These are phyloP conservation scores for Euryodendron excelsum DNA, from an alignment of 148 eudicot species.

Conservation along the genomic window DNA sequence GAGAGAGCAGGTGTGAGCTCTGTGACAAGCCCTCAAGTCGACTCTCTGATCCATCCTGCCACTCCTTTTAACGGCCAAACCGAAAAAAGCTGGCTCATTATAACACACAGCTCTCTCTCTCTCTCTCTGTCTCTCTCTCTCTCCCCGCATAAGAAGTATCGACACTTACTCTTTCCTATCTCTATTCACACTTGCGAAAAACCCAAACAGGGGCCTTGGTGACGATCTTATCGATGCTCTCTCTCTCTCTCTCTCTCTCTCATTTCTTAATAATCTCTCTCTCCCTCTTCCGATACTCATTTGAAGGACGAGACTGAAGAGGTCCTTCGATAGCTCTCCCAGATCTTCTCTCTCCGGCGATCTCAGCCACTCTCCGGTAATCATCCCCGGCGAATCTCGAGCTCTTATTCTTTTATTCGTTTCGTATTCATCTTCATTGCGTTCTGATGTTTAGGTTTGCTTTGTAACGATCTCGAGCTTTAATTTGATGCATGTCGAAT, in stretches of 20 bases:
- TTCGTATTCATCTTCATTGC: not conserved
- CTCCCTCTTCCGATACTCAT: slow-evolving; percentile 13
- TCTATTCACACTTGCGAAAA: not conserved
- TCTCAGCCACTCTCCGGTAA: slow-evolving; percentile 8
- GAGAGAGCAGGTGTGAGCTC: too few species aligned
- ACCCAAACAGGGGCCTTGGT: not conserved
- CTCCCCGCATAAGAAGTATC: slow-evolving; percentile 37
- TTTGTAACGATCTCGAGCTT: not conserved
- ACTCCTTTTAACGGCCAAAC: slow-evolving; percentile 24
- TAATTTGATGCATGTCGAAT: not conserved
- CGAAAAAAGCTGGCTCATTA: slow-evolving; percentile 22
- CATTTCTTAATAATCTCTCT: slow-evolving; percentile 14
- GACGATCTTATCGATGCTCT: slow-evolving; percentile 24
- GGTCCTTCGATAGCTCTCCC: slow-evolving; percentile 5
- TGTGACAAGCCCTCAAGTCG: not conserved
- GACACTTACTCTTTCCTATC: slow-evolving; percentile 9
- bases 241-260: not conserved
- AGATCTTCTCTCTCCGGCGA: slow-evolving; percentile 23
- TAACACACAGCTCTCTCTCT: not conserved
- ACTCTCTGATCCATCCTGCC: not conserved
- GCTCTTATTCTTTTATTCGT: not conserved
- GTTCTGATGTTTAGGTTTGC: not conserved
- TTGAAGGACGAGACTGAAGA: not conserved
- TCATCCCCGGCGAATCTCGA: not conserved
- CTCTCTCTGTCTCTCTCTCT: not conserved